phyloP scores from a whole-genome alignment of 768 basidiomycete genomes.

The Leccinum incarnatum region DNA sequence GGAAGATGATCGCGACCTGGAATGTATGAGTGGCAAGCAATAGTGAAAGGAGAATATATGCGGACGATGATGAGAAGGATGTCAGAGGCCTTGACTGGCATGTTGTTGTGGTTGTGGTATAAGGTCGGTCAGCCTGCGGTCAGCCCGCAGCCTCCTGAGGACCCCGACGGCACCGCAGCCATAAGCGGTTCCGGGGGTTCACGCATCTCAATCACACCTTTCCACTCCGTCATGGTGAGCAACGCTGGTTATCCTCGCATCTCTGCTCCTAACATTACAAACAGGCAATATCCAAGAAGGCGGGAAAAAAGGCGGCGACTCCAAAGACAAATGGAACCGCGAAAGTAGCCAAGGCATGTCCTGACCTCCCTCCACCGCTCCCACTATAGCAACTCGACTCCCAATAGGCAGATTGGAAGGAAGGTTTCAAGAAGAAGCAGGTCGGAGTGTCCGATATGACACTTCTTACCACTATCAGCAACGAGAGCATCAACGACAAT shows the following conservation, averaged over 20 bases:
- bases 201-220: background rate
- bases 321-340: conserved; percentile 50
- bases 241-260: background rate
- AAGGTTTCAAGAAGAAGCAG: conserved; percentile 99
- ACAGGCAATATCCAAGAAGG: conserved; percentile 87
- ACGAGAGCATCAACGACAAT: conserved; percentile 97
- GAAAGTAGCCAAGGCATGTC: conserved; percentile 74
- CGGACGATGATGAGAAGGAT: conserved; percentile 74
- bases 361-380: background rate
- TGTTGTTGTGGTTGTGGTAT: conserved; percentile 17
- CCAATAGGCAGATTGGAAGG: conserved; percentile 95
- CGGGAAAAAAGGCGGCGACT: conserved; percentile 75
- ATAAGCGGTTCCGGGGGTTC: conserved; percentile 13
- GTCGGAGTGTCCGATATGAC: conserved; percentile 99
- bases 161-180: conserved; percentile 18
- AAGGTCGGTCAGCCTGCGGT: background rate
- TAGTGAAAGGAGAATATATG: conserved; percentile 1
- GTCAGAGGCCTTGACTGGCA: conserved; percentile 60
- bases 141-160: conserved; percentile 19
- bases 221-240: conserved; percentile 23
- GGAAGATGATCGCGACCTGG: conserved; percentile 79
- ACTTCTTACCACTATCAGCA: conserved; percentile 91
- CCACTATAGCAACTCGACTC: conserved; percentile 8
- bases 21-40: background rate
- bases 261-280: conserved; percentile 1